phyloP scores from a whole-genome alignment of 495 filamentous ascomycete genomes.

The Filosporella fistucella region DNA sequence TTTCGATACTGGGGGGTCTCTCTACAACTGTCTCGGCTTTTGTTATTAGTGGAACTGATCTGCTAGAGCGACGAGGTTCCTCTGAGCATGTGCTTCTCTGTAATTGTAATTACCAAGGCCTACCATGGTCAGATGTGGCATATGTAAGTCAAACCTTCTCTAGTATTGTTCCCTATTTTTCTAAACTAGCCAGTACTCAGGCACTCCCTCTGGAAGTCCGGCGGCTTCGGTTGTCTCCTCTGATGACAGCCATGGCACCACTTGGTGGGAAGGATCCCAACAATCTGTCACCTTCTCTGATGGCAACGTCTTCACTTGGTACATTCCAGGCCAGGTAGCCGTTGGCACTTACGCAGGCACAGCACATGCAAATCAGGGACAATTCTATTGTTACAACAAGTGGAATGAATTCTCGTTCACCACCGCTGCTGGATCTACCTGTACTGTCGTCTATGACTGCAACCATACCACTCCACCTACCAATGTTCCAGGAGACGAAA shows the following conservation, averaged over 20 bases:
- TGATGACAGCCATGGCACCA: background rate
- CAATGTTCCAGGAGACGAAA: background rate
- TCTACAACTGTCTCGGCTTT: no score
- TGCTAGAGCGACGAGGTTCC: no score
- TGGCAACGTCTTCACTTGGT: background rate
- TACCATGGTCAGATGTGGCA: no score
- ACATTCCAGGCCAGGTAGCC: background rate
- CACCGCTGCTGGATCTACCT: background rate
- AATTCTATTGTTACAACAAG: background rate
- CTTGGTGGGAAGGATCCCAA: background rate
- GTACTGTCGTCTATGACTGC: background rate
- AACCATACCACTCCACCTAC: background rate
- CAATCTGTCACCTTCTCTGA: slow-evolving; percentile 1
- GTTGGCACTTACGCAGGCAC: background rate
- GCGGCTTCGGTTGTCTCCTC: background rate
- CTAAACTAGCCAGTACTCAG: no score
- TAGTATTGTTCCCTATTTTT: no score
- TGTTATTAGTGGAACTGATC: no score
- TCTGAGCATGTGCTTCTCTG: no score
- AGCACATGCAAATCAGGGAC: background rate
- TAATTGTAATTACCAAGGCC: no score
- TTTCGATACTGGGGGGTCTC: no score
- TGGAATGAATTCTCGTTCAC: background rate
- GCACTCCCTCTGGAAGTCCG: background rate
- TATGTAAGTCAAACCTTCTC: no score